These are phyloP conservation scores for Neofusicoccum sp. DNA, from an alignment of 2,329 filamentous ascomycete species.

Conservation along the genomic window DNA sequence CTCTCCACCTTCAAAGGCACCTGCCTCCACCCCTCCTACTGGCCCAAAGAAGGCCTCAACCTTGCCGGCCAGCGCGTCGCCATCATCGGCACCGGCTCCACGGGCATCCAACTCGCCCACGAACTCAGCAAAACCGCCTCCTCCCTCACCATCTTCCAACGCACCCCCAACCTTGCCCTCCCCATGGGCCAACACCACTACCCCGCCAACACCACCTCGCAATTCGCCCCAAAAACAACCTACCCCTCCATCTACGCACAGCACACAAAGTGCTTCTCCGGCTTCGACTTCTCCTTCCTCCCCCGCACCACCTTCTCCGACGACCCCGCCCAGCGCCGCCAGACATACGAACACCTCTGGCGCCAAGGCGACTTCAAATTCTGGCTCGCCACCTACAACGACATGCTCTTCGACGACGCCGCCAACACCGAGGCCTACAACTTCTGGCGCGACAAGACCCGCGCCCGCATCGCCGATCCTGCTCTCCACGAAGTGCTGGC, in stretches of 20 bases:
- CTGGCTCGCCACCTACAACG: constrained; percentile 29
- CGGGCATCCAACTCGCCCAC: constrained; percentile 32
- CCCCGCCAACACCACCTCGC: constrained; percentile 14
- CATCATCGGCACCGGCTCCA: constrained; percentile 33
- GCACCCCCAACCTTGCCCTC: constrained; percentile 30
- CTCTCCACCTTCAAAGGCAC: constrained; percentile 39
- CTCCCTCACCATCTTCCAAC: constrained; percentile 11
- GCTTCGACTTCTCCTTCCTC: constrained; percentile 27
- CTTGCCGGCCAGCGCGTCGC: constrained; percentile 25
- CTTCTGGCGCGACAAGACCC: constrained; percentile 30
- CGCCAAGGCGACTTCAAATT: constrained; percentile 47
- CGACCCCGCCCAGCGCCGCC: constrained; percentile 27
- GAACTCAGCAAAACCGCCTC: constrained; percentile 28
- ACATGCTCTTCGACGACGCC: constrained; percentile 30
- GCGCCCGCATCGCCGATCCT: constrained; percentile 27
- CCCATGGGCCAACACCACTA: constrained; percentile 31
- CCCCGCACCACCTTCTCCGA: constrained; percentile 25
- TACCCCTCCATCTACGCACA: neutral
- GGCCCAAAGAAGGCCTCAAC: constrained; percentile 22
- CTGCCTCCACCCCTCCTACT: constrained; percentile 33
- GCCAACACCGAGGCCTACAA: constrained; percentile 25
- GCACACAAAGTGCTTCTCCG: constrained; percentile 33
- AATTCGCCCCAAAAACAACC: constrained; percentile 23
- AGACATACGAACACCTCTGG: constrained; percentile 21
- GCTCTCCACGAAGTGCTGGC: constrained; percentile 27